Evolutionary conservation across 495 filamentous ascomycete genomes (phyloP), one percentile per base, ranked within the genome.

Genomic region (Penicillium cinerascens): DNA sequence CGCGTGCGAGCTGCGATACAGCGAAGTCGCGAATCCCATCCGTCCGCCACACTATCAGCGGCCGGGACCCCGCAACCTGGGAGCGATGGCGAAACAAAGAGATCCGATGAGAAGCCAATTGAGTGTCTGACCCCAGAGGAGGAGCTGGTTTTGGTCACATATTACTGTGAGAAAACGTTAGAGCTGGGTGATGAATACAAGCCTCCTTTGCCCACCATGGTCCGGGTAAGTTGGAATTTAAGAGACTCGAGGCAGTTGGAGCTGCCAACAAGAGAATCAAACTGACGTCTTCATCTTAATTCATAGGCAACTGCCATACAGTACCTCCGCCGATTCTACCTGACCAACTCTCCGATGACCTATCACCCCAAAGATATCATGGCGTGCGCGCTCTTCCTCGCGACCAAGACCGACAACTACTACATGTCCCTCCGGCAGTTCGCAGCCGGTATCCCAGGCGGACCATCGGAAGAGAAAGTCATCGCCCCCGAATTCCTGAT

Each of bases 321-420:
- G 69, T 97, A 91, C 69, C 82, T 97, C 40, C 85, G 87, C 47
- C 87, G 93, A 49, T 97, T 98, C 78, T 98, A 97, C 71, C 80
- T 96, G 21, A 89, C 86, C 53, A 96, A 96, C 70, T 93, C 88
- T 33, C 82, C 89, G 49, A 92, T 97, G 87, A 96, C 92, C 35
- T 95, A 97, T 66, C 88, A 91, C 54, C 92, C 91, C 0, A 87
- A 87, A 55, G 82, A 84, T 49, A 91, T 98, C 65, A 82, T 95
- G 59, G 82, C 87, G 23, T 87, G 89, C 33, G 87, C 89, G 36
- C 79, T 98, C 52, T 97, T 92, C 78, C 84, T 98, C 52, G 90
- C 88, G 20, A 90, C 84, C 48, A 98, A 98, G 69, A 89, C 88
- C 3, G 95, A 98, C 61, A 87, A 87, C 59, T 79, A 85, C 64